Evolutionary conservation across 371 early-diverging fungal genomes (phyloP).

Genomic region (Circinella umbellata): DNA sequence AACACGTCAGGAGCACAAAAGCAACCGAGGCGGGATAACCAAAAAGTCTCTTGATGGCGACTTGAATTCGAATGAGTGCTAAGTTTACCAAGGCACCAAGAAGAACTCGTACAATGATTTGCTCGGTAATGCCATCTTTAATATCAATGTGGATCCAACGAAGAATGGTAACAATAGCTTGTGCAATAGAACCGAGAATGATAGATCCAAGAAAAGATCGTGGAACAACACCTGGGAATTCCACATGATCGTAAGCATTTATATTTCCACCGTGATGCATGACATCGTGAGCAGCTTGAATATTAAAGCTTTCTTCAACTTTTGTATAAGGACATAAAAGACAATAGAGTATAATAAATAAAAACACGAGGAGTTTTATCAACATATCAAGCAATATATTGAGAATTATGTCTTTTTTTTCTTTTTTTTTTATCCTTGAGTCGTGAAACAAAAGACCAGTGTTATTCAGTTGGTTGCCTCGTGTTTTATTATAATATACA

Average conservation of each 20-base stretch:
- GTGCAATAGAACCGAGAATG: conserved; percentile 37
- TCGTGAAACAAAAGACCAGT: no score
- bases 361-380: conserved; percentile 39
- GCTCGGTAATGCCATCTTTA: conserved; percentile 17
- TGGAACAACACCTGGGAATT: conserved; percentile 94
- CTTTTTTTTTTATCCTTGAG: no score
- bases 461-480: no score
- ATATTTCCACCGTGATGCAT: conserved; percentile 55
- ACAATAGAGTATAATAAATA: conserved; percentile 47
- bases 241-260: conserved; percentile 73
- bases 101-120: conserved; percentile 53
- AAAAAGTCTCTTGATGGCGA: conserved; percentile 54
- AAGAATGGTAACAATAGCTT: background rate
- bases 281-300: conserved; percentile 93
- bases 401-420: background rate
- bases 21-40: conserved; percentile 58
- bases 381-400: background rate
- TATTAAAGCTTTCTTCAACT: conserved; percentile 95
- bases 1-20: conserved; percentile 64
- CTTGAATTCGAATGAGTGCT: conserved; percentile 46
- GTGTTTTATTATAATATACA: no score
- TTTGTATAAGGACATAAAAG: conserved; percentile 83
- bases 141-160: background rate
- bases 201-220: conserved; percentile 89
- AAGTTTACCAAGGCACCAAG: conserved; percentile 57